Conservation (phyloP, 2,329 filamentous ascomycete genomes). For the Nannizziopsis barbatae region DNA sequence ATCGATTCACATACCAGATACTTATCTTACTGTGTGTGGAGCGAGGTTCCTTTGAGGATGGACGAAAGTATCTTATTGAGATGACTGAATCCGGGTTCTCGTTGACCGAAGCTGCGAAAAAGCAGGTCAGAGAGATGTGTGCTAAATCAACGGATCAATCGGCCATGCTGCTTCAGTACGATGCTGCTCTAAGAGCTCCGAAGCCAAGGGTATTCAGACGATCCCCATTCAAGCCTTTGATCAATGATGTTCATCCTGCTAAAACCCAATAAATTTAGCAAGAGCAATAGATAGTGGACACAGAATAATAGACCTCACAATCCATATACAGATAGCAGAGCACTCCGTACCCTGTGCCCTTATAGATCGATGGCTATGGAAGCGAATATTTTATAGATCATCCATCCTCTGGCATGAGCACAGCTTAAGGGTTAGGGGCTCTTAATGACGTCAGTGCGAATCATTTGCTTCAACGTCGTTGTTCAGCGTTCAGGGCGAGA, state of each 20-base stretch:
- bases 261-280: no score
- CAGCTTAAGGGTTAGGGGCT: no score
- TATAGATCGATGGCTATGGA: no score
- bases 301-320: no score
- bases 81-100: conserved; percentile 23
- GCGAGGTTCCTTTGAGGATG: conserved; percentile 26
- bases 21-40: conserved; percentile 48
- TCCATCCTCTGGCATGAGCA: no score
- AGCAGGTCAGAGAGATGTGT: conserved; percentile 24
- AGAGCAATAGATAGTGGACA: no score
- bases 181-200: conserved; percentile 21
- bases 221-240: neutral
- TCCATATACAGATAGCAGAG: no score
- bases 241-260: neutral
- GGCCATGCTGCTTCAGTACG: conserved; percentile 24
- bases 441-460: no score
- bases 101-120: conserved; percentile 20
- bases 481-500: no score
- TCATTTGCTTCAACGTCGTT: no score
- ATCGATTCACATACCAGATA: conserved; percentile 51
- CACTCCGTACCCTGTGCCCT: no score
- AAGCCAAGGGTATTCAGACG: conserved; percentile 8
- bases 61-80: conserved; percentile 31
- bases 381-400: no score
- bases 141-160: conserved; percentile 22